phyloP scores from a whole-genome alignment of 441 rosid genomes.

The Flueggea neowawraea region DNA sequence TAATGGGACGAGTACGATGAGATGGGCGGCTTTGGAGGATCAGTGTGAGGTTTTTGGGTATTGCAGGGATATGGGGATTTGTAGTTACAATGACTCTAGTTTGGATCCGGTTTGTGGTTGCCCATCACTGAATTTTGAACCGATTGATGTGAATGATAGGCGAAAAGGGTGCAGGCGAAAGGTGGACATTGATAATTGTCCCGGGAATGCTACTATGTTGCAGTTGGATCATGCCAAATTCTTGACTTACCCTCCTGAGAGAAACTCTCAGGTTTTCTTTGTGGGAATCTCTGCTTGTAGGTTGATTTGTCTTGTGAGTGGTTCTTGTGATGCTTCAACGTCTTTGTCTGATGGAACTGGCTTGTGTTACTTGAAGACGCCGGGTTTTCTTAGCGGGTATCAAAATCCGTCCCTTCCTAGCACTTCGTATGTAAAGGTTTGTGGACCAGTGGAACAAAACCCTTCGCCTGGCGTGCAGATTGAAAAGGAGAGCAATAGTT shows the following conservation, averaged over 20 bases:
- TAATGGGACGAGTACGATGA: conserved; percentile 10
- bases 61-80: conserved; percentile 62
- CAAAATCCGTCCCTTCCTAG: conserved; percentile 42
- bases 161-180: conserved; percentile 60
- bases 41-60: conserved; percentile 57
- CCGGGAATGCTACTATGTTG: conserved; percentile 42
- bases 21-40: conserved; percentile 54
- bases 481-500: conserved; percentile 10
- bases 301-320: conserved; percentile 36
- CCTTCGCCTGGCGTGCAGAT: conserved; percentile 13
- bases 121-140: conserved; percentile 55
- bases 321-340: conserved; percentile 51
- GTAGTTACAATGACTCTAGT: conserved; percentile 37
- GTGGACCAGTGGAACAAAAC: conserved; percentile 41
- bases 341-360: conserved; percentile 61
- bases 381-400: conserved; percentile 50
- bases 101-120: conserved; percentile 44
- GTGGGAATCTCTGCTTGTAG: conserved; percentile 48
- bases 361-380: conserved; percentile 47
- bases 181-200: conserved; percentile 39
- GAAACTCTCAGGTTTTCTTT: conserved; percentile 26
- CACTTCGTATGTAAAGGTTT: conserved; percentile 56
- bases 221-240: conserved; percentile 34
- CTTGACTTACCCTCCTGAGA: conserved; percentile 13
- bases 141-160: conserved; percentile 34